Evolutionary conservation across 306 rosid species (phyloP), one percentile per base, ranked within the genome.

Genomic region (Carpinus viminea): DNA sequence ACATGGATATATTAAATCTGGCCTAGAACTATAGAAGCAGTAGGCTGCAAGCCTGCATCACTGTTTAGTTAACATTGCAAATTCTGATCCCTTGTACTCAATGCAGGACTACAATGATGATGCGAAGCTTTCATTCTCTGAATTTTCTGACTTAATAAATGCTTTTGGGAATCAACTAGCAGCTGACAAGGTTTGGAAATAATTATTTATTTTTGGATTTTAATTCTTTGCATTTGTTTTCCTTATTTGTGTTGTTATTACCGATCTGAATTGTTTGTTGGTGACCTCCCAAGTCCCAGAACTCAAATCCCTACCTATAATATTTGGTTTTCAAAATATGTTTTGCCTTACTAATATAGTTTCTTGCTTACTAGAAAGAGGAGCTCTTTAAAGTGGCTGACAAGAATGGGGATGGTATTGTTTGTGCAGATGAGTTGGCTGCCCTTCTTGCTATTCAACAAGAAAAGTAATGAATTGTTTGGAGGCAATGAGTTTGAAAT

Each of bases 111-210:
- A 86, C 84, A 90, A 95, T 87, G 91, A 80, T 86, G 98, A 95
- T 85, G 98, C 98, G 50, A 79, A 60, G 83, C 98, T 95, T 75
- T 95, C 98, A 34, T 86, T 87, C 61, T 43, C 93, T 72, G 98
- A 95, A 80, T 95, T 95, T 88, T 92, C 92, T 64, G 90, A 81
- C 55, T 87, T 95, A 61, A 83, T 95, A 79, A 86, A 86, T 74
- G 98, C 98, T 82, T 95, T 95, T 83, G 98, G 98, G 47, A 95
- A 95, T 84, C 89, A 86, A 84, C 72, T 83, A 85, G 98, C 98
- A 79, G 87, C 80, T 20, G 55, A 61, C 74, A 94, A 92, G 98
- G 98, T 95, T 78, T 84, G 83, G 36, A 46, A 55, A 52, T 48
- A 50, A 69, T 45, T 62, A 41, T 26, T 66, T 73, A 54, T 60